Percentiles rank a stretch among this genome's conserved stretches.
Conservation (phyloP, 2,329 filamentous ascomycete species). For the Chaetomiaceae sp. region DNA sequence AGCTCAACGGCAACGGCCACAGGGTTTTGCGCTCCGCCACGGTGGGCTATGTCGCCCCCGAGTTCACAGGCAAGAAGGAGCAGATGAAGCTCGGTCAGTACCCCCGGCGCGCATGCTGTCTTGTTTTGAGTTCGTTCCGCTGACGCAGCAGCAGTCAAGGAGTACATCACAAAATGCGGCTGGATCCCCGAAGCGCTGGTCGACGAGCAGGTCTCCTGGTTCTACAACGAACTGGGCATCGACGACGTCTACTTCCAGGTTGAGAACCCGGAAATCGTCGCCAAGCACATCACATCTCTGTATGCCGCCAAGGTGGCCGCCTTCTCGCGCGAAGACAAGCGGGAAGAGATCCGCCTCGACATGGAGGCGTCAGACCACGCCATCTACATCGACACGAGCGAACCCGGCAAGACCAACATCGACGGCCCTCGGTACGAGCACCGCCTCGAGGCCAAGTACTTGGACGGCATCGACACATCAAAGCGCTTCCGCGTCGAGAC, state of each 20-base stretch:
- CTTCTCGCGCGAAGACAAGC: constrained; percentile 87
- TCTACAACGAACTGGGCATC: constrained; percentile 96
- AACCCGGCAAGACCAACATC: constrained; percentile 72
- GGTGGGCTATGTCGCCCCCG: constrained; percentile 89
- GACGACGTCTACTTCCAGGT: constrained; percentile 98
- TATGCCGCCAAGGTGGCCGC: constrained; percentile 97
- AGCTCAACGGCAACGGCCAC: constrained; percentile 56
- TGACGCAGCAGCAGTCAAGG: constrained; percentile 60
- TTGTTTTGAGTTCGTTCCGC: background rate
- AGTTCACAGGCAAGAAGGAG: constrained; percentile 85
- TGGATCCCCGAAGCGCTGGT: constrained; percentile 84
- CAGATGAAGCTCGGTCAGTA: constrained; percentile 76
- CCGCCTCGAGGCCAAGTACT: constrained; percentile 90
- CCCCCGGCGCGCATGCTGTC: background rate
- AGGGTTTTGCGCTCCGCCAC: constrained; percentile 81
- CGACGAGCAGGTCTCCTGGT: constrained; percentile 86
- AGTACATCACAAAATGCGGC: constrained; percentile 68
- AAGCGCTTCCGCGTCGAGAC: constrained; percentile 92
- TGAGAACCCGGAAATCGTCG: constrained; percentile 79
- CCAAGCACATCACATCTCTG: constrained; percentile 89
- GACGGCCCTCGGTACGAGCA: constrained; percentile 88
- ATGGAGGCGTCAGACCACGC: constrained; percentile 94
- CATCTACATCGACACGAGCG: constrained; percentile 97
- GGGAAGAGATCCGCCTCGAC: constrained; percentile 88
- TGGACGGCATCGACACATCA: constrained; percentile 69